These are phyloP conservation scores for Aspergillus melleus DNA, from an alignment of 2,329 filamentous ascomycete species.

Conservation along the genomic window DNA sequence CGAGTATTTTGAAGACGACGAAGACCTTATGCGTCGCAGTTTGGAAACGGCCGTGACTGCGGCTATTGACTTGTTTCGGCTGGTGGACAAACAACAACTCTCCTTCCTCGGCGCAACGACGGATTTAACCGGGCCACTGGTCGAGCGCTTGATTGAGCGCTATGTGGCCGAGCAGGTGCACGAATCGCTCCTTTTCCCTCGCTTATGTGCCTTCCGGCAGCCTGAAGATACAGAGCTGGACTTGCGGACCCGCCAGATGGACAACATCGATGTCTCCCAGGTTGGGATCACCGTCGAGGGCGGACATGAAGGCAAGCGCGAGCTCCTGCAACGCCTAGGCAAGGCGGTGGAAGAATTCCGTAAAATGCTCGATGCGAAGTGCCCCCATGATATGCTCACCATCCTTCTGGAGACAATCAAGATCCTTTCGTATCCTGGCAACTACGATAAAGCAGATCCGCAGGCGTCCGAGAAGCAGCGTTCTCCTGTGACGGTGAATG, in stretches of 20 bases:
- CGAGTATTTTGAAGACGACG: conserved; percentile 82
- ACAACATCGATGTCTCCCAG: conserved; percentile 89
- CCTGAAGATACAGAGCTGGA: conserved; percentile 86
- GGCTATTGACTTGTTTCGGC: conserved; percentile 93
- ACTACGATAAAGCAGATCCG: conserved; percentile 39
- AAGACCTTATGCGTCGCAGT: conserved; percentile 83
- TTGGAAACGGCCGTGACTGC: conserved; percentile 89
- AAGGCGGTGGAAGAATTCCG: conserved; percentile 86
- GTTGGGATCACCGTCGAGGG: conserved; percentile 85
- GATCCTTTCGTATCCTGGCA: conserved; percentile 68
- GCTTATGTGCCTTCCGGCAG: conserved; percentile 73
- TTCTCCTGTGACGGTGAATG: conserved; percentile 68
- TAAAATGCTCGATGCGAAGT: conserved; percentile 74
- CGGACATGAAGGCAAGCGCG: conserved; percentile 74
- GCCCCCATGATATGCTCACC: conserved; percentile 87
- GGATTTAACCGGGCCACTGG: conserved; percentile 84
- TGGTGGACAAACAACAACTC: conserved; percentile 91
- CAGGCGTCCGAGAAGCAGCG: conserved; percentile 53
- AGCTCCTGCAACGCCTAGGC: conserved; percentile 73
- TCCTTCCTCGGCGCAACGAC: conserved; percentile 90
- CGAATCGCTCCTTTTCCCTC: conserved; percentile 77
- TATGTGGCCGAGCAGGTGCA: conserved; percentile 94
- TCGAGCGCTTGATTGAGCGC: conserved; percentile 91
- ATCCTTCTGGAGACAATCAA: conserved; percentile 79
- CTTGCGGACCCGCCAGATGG: conserved; percentile 87